Evolutionary conservation across 2,329 filamentous ascomycete species (phyloP), one percentile per base, ranked within the genome.

Genomic region (Salinomyces thailandicus): DNA sequence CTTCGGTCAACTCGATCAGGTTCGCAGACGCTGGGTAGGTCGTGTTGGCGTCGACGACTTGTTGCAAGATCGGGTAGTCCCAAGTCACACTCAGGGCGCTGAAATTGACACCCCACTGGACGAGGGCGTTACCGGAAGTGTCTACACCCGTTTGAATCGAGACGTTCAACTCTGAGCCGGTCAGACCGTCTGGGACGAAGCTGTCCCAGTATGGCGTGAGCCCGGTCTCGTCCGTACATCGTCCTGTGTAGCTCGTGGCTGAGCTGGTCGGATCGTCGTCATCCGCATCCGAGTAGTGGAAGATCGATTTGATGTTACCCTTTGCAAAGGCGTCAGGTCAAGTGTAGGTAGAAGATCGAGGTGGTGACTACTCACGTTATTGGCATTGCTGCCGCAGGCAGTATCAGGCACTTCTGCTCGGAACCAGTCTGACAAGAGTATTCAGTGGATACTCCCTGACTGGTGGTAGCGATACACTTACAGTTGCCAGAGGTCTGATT

Each of bases 61-160:
- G 64, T 37, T 63, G 49, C 5, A 70, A 47, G 0, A 63, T 66
- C 0, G 68, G 68, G 8, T 60, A 50, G 13, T 58, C 47, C 65
- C 65, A 69, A 31, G 60, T 48, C 15, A 64, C 58, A 28, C 58
- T 52, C 38, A 68, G 61, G 18, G 61, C 58, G 2, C 59, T 61
- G 34, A 62, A 54, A 46, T 68, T 66, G 41, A 68, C 47, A 33
- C 55, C 55, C 62, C 62, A 65, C 45, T 52, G 52, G 11, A 57
- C 45, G 15, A 43, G 53, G 5, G 54, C 18, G n/a, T 43, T 42
- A 32, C 52, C 54, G 36, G 54, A 48, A 34, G 42, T 37, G 7
- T 44, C 42, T n/a, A 44, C 51, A 19, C 44, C 45, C 38, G 52
- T 49, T 31, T 53, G 53, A 39, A 53, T 48, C 18, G 45, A 44